Evolutionary conservation across 768 basidiomycete genomes (phyloP).

Genomic region (Boletellus sp.): DNA sequence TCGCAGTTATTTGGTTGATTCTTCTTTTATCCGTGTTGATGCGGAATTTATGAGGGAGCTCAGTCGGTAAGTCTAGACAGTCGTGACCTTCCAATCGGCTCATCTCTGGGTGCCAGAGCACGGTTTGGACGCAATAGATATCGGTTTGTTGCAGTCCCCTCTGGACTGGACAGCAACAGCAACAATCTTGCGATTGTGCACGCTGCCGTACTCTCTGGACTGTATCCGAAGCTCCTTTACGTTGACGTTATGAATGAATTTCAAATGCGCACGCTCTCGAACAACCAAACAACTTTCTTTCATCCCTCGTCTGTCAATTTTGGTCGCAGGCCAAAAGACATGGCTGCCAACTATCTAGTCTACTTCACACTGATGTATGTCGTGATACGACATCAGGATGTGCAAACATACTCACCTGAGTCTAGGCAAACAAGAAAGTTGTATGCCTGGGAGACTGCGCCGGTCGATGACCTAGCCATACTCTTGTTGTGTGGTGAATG

Average conservation of each 20-base stretch:
- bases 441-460: conserved; percentile 91
- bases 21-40: conserved; percentile 74
- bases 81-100: neutral
- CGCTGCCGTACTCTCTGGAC: conserved; percentile 77
- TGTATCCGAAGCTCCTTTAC: conserved; percentile 87
- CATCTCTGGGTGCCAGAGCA: conserved; percentile 42
- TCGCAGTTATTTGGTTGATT: conserved; percentile 80
- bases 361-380: conserved; percentile 88
- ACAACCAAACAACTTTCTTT: conserved; percentile 73
- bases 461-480: conserved; percentile 79
- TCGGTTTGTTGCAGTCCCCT: conserved; percentile 73
- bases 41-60: conserved; percentile 64
- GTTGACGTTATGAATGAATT: conserved; percentile 53
- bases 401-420: conserved; percentile 3
- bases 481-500: conserved; percentile 84
- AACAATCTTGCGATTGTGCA: conserved; percentile 63
- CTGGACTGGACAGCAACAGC: conserved; percentile 67
- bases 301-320: conserved; percentile 95
- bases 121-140: conserved; percentile 72
- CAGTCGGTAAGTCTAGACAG: conserved; percentile 43
- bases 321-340: conserved; percentile 58
- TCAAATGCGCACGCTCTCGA: conserved; percentile 75
- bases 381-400: neutral
- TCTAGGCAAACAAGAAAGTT: conserved; percentile 88
- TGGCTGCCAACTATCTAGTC: conserved; percentile 67